Percentiles rank a stretch among this genome's conserved stretches.
These are phyloP conservation scores for Panicum virgatum DNA, from an alignment of 202 grass and related monocot genomes.

Conservation along the genomic window DNA sequence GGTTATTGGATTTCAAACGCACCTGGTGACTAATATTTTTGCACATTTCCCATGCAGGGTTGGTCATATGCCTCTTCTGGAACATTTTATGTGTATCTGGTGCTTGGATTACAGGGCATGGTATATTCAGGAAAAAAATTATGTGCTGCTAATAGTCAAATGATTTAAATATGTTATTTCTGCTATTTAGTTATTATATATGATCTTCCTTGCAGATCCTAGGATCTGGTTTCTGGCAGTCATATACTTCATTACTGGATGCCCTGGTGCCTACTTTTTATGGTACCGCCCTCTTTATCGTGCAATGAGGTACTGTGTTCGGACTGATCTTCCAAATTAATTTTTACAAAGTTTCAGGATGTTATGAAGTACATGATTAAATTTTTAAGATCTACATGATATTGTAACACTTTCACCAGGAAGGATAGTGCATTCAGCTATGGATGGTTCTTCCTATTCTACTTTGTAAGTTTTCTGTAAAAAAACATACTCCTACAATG, in stretches of 20 bases:
- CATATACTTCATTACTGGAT: conserved; percentile 64
- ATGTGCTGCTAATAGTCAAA: neutral
- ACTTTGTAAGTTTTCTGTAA: conserved; percentile 45
- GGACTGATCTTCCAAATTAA: neutral
- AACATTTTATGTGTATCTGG: conserved; percentile 61
- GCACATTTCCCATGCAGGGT: conserved; percentile 43
- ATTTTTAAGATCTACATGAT: neutral
- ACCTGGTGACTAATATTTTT: neutral
- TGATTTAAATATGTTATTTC: neutral
- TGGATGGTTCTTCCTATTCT: conserved; percentile 75
- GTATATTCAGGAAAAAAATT: conserved; percentile 6
- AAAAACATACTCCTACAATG: neutral
- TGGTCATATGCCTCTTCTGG: conserved; percentile 66
- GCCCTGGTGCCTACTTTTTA: conserved; percentile 58
- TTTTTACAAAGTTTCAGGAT: neutral
- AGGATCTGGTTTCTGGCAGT: conserved; percentile 67
- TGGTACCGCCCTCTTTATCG: conserved; percentile 77
- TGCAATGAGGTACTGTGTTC: conserved; percentile 56
- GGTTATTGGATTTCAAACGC: neutral
- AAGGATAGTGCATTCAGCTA: conserved; percentile 70
- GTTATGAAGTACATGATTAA: neutral
- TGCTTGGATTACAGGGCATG: conserved; percentile 42
- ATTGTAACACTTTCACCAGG: conserved; percentile 31
- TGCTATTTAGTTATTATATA: neutral
- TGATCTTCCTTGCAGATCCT: conserved; percentile 38